Conservation (phyloP, 2,329 filamentous ascomycete species). For the Monilinia aucupariae region DNA sequence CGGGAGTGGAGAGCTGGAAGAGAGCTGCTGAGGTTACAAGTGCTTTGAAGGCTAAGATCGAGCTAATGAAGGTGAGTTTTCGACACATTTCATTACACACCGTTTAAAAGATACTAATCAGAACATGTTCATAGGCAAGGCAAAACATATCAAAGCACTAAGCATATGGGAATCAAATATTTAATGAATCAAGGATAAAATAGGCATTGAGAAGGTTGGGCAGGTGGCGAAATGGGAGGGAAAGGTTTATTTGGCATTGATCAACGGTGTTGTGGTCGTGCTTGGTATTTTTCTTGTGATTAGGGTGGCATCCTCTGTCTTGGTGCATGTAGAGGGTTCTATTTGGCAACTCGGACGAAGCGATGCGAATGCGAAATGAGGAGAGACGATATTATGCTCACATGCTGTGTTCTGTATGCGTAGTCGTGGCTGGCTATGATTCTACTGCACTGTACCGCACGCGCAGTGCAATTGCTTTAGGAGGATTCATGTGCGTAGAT, state of each 20-base stretch:
- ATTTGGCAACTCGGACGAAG: not conserved
- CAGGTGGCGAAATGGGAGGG: conserved; percentile 11
- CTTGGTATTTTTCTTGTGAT: conserved; percentile 13
- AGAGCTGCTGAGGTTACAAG: conserved; percentile 95
- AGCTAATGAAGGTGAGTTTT: conserved; percentile 81
- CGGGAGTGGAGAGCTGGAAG: conserved; percentile 88
- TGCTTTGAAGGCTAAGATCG: conserved; percentile 93
- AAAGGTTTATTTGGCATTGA: conserved; percentile 12
- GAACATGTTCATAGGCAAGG: conserved; percentile 39
- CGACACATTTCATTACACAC: not conserved
- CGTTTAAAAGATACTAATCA: conserved; percentile 12
- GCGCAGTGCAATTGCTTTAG: conserved; percentile 1
- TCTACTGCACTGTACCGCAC: not conserved
- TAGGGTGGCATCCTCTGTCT: conserved; percentile 12
- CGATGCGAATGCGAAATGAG: conserved; percentile 5
- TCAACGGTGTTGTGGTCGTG: conserved; percentile 18
- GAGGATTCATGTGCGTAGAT: not conserved
- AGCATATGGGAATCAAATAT: conserved; percentile 3
- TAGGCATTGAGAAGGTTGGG: conserved; percentile 3
- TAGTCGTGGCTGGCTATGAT: conserved; percentile 9
- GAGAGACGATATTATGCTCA: conserved; percentile 4
- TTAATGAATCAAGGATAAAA: conserved; percentile 12
- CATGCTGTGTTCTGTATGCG: conserved; percentile 9
- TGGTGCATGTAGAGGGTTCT: conserved; percentile 8
- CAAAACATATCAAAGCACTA: conserved; percentile 45